Conservation (phyloP, 2,329 filamentous ascomycete genomes). For the Parafenestella ontariensis region DNA sequence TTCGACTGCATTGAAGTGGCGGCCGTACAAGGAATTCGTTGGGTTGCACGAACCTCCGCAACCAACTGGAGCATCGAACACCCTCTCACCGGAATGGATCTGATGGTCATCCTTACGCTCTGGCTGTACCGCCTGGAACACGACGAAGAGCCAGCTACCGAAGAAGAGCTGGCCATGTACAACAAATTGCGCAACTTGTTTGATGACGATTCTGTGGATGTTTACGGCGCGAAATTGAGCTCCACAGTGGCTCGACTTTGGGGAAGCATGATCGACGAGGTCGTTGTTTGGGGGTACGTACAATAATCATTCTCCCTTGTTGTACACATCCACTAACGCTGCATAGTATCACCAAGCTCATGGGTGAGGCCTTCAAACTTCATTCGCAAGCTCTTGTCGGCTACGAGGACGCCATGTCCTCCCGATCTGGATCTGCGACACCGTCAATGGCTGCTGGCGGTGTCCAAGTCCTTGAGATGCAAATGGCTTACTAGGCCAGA, state of each 20-base stretch:
- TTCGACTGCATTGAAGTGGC: conserved; percentile 98
- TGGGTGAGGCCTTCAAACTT: conserved; percentile 97
- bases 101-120: conserved; percentile 96
- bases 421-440: conserved; percentile 52
- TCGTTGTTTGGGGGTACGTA: conserved; percentile 98
- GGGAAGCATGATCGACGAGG: conserved; percentile 98
- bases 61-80: conserved; percentile 99
- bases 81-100: conserved; percentile 91
- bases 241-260: conserved; percentile 94
- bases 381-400: conserved; percentile 93
- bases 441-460: conserved; percentile 51
- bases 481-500: conserved; percentile 49
- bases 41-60: conserved; percentile 96
- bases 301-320: neutral
- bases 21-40: conserved; percentile 90
- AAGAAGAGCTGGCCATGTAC: conserved; percentile 88
- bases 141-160: conserved; percentile 88
- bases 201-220: conserved; percentile 86
- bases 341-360: conserved; percentile 83
- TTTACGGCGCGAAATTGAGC: conserved; percentile 83
- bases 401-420: conserved; percentile 80
- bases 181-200: conserved; percentile 90
- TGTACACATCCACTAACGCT: conserved; percentile 53
- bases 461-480: conserved; percentile 53
- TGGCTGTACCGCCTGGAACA: conserved; percentile 99